A percentile compares a stretch with the other conserved stretches of the same genome.
Evolutionary conservation across 805 yeast species (phyloP).

Genomic region (Saccharomycopsis sp.): DNA sequence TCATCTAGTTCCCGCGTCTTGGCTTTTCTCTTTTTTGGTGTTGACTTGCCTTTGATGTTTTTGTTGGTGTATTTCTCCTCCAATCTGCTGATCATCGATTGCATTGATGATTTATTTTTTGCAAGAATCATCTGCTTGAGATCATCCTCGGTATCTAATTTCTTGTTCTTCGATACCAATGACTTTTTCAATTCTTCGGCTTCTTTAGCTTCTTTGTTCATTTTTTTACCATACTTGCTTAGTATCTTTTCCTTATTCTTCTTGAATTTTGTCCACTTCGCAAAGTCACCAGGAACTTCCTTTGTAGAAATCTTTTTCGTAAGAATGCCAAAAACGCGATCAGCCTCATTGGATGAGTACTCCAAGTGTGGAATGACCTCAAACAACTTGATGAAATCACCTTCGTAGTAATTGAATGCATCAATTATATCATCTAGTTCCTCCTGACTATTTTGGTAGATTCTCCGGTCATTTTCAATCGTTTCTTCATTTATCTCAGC

Average conservation of each 20-base stretch:
- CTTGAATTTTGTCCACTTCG: slow-evolving; percentile 43
- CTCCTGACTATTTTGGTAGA: slow-evolving; percentile 54
- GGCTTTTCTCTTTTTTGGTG: slow-evolving; percentile 29
- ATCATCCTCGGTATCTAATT: slow-evolving; percentile 31
- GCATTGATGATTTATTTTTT: no score
- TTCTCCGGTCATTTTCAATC: slow-evolving; percentile 58
- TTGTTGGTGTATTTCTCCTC: slow-evolving; percentile 41
- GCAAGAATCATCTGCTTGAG: no score
- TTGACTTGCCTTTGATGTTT: slow-evolving; percentile 19
- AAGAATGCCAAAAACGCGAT: slow-evolving; percentile 47
- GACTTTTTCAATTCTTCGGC: slow-evolving; percentile 42
- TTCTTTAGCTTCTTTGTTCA: slow-evolving; percentile 57
- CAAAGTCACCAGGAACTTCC: slow-evolving; percentile 27
- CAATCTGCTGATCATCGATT: slow-evolving; percentile 38
- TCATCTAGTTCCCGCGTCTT: slow-evolving; percentile 34
- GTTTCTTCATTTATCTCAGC: slow-evolving; percentile 48
- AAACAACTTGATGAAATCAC: slow-evolving; percentile 61
- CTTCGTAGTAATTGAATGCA: slow-evolving; percentile 48
- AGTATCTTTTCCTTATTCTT: slow-evolving; percentile 41
- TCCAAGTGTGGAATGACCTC: slow-evolving; percentile 75
- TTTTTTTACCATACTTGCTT: slow-evolving; percentile 38
- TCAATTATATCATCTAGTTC: slow-evolving; percentile 55
- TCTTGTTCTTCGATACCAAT: slow-evolving; percentile 27
- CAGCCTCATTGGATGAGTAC: slow-evolving; percentile 48
- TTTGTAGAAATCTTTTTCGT: slow-evolving; percentile 34